phyloP scores from a whole-genome alignment of 768 basidiomycete genomes.

The Trametes meyenii region DNA sequence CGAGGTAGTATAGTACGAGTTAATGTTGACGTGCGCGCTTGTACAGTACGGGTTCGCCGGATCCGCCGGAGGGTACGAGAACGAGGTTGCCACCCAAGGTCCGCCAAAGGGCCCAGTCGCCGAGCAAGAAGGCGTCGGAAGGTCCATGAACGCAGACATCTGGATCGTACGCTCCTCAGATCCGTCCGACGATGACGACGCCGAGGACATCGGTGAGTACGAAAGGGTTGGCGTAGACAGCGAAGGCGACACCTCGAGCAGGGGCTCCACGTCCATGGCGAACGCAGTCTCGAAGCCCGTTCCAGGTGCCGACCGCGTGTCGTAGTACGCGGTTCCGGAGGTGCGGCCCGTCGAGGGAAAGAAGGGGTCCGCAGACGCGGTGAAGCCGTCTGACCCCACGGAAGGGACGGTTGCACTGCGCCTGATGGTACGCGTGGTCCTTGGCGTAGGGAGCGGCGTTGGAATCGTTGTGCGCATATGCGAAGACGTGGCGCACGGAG shows the following conservation, averaged over 20 bases:
- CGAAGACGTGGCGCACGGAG: not conserved
- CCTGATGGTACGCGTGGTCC: constrained; percentile 15
- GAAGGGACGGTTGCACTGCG: constrained; percentile 29
- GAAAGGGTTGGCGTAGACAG: constrained; percentile 30
- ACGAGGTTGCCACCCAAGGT: constrained; percentile 17
- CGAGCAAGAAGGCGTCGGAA: constrained; percentile 18
- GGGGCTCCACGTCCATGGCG: constrained; percentile 14
- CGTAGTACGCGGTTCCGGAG: constrained; percentile 3
- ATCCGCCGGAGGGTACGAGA: constrained; percentile 15
- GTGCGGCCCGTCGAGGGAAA: not conserved
- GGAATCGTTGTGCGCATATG: not conserved
- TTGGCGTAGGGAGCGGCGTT: constrained; percentile 15
- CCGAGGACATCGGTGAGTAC: constrained; percentile 34
- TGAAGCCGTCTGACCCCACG: constrained; percentile 7
- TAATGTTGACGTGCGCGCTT: not conserved
- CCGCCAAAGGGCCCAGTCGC: not conserved
- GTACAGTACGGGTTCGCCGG: constrained; percentile 18
- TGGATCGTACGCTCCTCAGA: constrained; percentile 32
- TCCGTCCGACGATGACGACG: constrained; percentile 33
- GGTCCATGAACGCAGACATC: constrained; percentile 25
- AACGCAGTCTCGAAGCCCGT: constrained; percentile 6
- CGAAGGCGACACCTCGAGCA: constrained; percentile 26
- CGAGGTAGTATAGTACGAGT: not conserved
- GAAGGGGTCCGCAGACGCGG: constrained; percentile 11
- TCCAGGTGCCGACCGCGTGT: constrained; percentile 11